Percentiles rank a stretch among this genome's conserved stretches.
Evolutionary conservation across 164 flowering plant genomes (phyloP).

Genomic region (Macadamia integrifolia): DNA sequence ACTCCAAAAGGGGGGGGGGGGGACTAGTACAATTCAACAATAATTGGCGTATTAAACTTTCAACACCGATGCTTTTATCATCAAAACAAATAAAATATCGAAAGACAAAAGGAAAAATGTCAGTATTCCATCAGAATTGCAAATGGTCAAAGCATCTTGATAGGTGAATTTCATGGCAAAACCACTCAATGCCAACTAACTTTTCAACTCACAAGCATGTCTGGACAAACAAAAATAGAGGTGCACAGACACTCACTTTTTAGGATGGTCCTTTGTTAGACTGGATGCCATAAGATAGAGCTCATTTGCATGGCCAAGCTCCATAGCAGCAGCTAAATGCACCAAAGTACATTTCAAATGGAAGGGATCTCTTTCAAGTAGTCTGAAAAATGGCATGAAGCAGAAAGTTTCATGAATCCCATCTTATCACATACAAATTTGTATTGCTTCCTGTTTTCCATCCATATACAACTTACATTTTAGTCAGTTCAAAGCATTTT

Average conservation of each 20-base stretch:
- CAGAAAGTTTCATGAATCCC: not conserved
- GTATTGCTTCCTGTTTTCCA: constrained; percentile 1
- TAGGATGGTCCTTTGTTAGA: constrained; percentile 95
- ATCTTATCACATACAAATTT: constrained; percentile 1
- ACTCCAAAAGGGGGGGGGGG: not conserved
- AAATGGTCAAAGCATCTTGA: too few species aligned
- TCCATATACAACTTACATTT: constrained; percentile 45
- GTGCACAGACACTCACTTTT: constrained; percentile 57
- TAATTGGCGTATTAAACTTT: too few species aligned
- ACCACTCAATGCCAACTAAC: not conserved
- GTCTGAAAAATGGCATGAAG: constrained; percentile 33
- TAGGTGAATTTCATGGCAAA: too few species aligned
- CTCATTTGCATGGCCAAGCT: constrained; percentile 94
- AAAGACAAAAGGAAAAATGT: too few species aligned
- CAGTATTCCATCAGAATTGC: too few species aligned
- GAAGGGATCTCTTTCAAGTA: constrained; percentile 95
- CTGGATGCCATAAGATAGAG: constrained; percentile 93
- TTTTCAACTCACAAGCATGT: not conserved
- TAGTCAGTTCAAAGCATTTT: constrained; percentile 88
- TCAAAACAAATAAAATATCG: too few species aligned
- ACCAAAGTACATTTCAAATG: constrained; percentile 88
- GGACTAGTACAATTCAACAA: not conserved
- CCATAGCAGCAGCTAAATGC: constrained; percentile 95
- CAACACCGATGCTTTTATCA: too few species aligned
- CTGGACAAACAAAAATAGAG: not conserved